Conservation (phyloP, 768 basidiomycete species). For the Collybiopsis luxurians region DNA sequence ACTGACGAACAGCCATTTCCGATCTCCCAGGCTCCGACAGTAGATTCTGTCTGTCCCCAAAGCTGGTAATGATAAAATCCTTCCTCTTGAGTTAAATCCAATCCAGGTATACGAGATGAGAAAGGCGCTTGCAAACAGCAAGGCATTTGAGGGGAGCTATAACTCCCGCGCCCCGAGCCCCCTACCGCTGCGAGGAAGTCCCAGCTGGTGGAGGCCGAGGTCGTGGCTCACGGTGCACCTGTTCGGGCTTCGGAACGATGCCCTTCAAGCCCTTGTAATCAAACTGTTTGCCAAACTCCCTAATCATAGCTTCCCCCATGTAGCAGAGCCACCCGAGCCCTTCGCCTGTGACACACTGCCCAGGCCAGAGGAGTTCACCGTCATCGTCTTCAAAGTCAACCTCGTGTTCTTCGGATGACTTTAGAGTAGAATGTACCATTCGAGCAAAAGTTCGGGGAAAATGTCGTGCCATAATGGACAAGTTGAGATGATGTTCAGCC, state of each 20-base stretch:
- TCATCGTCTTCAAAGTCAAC: constrained; percentile 85
- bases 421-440: constrained; percentile 62
- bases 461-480: constrained; percentile 65
- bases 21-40: background rate
- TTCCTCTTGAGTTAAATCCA: no score
- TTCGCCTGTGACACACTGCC: constrained; percentile 67
- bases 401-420: constrained; percentile 68
- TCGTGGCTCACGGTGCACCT: background rate
- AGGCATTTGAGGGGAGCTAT: no score
- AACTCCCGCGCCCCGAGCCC: no score
- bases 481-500: constrained; percentile 55
- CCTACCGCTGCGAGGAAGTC: background rate
- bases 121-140: no score
- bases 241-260: constrained; percentile 66
- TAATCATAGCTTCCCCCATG: constrained; percentile 85
- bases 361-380: constrained; percentile 85
- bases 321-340: constrained; percentile 86
- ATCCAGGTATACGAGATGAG: no score
- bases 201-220: background rate
- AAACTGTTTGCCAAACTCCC: constrained; percentile 73
- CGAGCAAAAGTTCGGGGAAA: constrained; percentile 77
- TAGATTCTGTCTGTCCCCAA: no score
- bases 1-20: background rate
- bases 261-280: constrained; percentile 72
- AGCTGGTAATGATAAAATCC: no score